Evolutionary conservation across 2,329 filamentous ascomycete genomes (phyloP).

Genomic region (Aureobasidium namibiae): DNA sequence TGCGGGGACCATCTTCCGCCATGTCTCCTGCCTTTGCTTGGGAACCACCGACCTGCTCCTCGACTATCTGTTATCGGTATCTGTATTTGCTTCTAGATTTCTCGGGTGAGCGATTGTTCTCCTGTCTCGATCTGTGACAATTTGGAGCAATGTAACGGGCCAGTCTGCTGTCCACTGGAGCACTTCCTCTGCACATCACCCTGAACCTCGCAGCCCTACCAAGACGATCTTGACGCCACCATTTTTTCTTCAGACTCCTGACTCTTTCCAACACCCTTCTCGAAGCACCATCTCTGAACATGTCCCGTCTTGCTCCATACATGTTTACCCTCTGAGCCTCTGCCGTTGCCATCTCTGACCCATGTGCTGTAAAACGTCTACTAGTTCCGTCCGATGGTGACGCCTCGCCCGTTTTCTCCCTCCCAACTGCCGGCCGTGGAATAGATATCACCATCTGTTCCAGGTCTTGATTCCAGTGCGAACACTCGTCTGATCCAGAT

Average conservation of each 20-base stretch:
- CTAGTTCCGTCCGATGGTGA: background rate
- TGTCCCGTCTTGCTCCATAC: background rate
- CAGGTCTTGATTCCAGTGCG: background rate
- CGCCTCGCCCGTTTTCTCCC: background rate
- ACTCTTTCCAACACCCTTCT: background rate
- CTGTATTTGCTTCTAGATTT: no score
- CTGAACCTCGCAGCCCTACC: constrained; percentile 55
- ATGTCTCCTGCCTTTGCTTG: background rate
- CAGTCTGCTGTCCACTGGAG: background rate
- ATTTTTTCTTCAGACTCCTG: background rate
- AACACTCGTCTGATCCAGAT: background rate
- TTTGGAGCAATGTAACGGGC: background rate
- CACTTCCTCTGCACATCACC: constrained; percentile 61
- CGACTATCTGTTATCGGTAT: background rate
- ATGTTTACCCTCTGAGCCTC: background rate
- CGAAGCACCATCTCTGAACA: background rate
- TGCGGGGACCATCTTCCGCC: background rate
- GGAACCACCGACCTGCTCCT: background rate
- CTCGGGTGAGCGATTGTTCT: no score
- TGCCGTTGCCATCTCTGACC: background rate
- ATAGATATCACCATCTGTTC: background rate
- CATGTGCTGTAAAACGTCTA: constrained; percentile 8
- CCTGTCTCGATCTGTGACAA: background rate
- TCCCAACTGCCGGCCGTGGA: background rate
- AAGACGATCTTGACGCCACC: constrained; percentile 46